Percentiles rank a stretch among this genome's conserved stretches.
Conservation (phyloP, 768 basidiomycete species). For the Termitomyces sp. region DNA sequence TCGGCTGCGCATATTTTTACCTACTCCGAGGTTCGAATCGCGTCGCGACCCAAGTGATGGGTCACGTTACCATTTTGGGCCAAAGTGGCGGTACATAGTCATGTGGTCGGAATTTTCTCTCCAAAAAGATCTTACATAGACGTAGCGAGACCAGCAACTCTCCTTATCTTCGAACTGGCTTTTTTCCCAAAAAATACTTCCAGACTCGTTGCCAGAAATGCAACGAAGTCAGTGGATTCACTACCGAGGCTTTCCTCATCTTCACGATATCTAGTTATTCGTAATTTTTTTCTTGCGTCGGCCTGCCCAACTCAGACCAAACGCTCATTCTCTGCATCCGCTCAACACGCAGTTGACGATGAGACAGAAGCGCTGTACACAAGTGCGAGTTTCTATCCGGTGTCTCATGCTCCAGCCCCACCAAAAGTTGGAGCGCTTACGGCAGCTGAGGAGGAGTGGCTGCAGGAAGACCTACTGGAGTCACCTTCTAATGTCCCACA, state of each 20-base stretch:
- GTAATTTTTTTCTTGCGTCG: slow-evolving; percentile 15
- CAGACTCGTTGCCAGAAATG: slow-evolving; percentile 8
- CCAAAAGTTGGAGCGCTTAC: slow-evolving; percentile 4
- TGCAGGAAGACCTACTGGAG: slow-evolving; percentile 23
- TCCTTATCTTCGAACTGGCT: slow-evolving; percentile 8
- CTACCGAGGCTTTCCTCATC: slow-evolving; percentile 1
- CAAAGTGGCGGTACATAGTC: too few relatives aligned
- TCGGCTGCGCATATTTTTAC: too few relatives aligned
- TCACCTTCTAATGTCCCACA: neutral
- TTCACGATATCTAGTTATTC: slow-evolving; percentile 11
- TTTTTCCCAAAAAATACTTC: slow-evolving; percentile 1
- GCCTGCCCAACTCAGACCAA: slow-evolving; percentile 11
- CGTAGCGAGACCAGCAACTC: neutral
- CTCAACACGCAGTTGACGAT: slow-evolving; percentile 1
- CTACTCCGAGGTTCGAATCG: too few relatives aligned
- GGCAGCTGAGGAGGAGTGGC: slow-evolving; percentile 32
- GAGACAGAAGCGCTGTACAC: slow-evolving; percentile 10
- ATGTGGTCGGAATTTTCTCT: too few relatives aligned
- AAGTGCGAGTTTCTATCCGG: slow-evolving; percentile 3
- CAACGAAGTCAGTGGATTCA: slow-evolving; percentile 6
- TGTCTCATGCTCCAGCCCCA: neutral
- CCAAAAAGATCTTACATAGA: neutral
- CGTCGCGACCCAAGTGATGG: too few relatives aligned
- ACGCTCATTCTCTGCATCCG: slow-evolving; percentile 5
- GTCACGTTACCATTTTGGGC: too few relatives aligned